phyloP scores from a whole-genome alignment of 2,329 filamentous ascomycete genomes.

The Ustulina deusta region DNA sequence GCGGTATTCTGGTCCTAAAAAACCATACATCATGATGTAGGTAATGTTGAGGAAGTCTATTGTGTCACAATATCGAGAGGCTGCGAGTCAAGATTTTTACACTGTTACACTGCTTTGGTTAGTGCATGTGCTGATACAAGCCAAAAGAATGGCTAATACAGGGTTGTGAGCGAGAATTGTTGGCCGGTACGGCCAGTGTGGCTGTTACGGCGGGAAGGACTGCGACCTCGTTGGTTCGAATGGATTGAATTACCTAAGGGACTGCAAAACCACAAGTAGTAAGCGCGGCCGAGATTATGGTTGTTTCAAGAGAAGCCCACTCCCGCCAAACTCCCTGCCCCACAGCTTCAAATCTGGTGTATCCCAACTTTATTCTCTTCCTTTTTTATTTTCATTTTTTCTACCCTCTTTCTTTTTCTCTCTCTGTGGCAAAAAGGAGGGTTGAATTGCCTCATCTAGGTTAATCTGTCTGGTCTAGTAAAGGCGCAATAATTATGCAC shows the following conservation, averaged over 20 bases:
- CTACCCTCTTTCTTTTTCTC: not conserved
- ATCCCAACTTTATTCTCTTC: conserved; percentile 5
- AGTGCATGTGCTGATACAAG: conserved; percentile 11
- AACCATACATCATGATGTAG: too few species aligned
- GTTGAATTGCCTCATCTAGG: not conserved
- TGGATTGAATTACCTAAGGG: conserved; percentile 10
- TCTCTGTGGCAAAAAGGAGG: not conserved
- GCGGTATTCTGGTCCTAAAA: not conserved
- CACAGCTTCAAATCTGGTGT: not conserved
- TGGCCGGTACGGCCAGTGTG: conserved; percentile 9
- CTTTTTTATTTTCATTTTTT: not conserved
- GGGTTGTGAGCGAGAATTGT: not conserved
- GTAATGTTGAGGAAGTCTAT: not conserved
- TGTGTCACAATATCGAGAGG: not conserved
- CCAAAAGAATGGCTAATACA: conserved; percentile 28
- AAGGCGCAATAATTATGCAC: too few species aligned
- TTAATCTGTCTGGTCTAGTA: not conserved
- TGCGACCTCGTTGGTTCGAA: conserved; percentile 21
- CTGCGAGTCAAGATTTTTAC: conserved; percentile 10
- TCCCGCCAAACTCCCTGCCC: conserved; percentile 11
- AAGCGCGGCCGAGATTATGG: conserved; percentile 38
- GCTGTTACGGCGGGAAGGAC: conserved; percentile 23
- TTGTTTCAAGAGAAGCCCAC: conserved; percentile 38
- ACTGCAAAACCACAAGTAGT: conserved; percentile 9
- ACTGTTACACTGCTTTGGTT: conserved; percentile 7